These are phyloP conservation scores for Kazachstania sp. DNA, from an alignment of 1,139 yeast species.

Conservation along the genomic window DNA sequence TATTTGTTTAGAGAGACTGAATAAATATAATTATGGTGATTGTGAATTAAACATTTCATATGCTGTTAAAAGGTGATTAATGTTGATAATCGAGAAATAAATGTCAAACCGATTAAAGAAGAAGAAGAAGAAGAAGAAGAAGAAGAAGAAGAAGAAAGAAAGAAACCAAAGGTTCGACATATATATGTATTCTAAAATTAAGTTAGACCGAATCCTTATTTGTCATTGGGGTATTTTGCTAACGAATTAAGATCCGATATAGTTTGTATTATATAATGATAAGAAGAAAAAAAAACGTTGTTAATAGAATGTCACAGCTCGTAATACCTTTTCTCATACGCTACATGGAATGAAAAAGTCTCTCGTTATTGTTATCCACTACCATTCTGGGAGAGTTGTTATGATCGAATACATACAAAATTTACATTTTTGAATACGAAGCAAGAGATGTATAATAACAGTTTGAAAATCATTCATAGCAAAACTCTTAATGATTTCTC, in stretches of 20 bases:
- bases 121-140: no score
- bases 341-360: no score
- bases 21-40: slow-evolving; percentile 78
- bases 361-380: no score
- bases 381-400: no score
- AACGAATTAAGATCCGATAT: background rate
- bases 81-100: background rate
- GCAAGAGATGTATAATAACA: no score
- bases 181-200: background rate
- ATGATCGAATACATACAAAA: no score
- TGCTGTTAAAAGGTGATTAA: slow-evolving; percentile 27
- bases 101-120: background rate
- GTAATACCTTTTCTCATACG: no score
- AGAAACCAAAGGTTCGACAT: no score
- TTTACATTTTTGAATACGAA: no score
- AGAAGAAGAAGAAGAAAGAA: no score
- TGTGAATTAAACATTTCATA: slow-evolving; percentile 60
- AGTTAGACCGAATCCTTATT: background rate
- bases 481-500: no score
- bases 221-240: background rate
- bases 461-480: no score
- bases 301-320: background rate
- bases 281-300: background rate
- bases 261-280: background rate
- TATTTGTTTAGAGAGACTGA: slow-evolving; percentile 62